A percentile compares a stretch with the other conserved stretches of the same genome.
Evolutionary conservation across 2,329 filamentous ascomycete species (phyloP).

Genomic region (Xylariaceae sp.): DNA sequence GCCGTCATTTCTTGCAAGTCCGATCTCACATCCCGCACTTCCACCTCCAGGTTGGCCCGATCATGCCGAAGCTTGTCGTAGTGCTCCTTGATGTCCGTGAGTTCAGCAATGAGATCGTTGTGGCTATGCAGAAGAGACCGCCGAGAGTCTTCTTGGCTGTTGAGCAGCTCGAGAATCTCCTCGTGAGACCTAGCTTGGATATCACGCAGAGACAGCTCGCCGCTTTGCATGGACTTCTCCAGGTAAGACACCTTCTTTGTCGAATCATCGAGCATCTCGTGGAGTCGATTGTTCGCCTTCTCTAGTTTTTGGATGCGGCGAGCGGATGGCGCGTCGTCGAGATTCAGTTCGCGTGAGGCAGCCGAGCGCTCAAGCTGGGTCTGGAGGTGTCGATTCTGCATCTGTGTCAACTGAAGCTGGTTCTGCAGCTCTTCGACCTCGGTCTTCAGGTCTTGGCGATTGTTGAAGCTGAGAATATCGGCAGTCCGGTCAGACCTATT

Average conservation of each 20-base stretch:
- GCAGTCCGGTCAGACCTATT: conserved; percentile 77
- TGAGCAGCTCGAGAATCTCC: conserved; percentile 87
- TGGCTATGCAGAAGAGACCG: conserved; percentile 76
- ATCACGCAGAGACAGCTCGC: conserved; percentile 82
- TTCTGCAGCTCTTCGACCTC: conserved; percentile 92
- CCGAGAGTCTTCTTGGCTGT: conserved; percentile 85
- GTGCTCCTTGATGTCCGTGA: conserved; percentile 78
- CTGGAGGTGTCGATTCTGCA: conserved; percentile 91
- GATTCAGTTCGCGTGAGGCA: conserved; percentile 53
- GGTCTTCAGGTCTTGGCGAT: conserved; percentile 82
- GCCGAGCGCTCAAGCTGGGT: conserved; percentile 72
- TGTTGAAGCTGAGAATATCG: conserved; percentile 79
- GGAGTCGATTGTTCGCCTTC: conserved; percentile 82
- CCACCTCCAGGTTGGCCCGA: conserved; percentile 73
- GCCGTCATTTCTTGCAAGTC: conserved; percentile 76
- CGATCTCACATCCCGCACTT: conserved; percentile 75
- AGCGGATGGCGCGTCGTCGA: conserved; percentile 73
- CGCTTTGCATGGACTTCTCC: conserved; percentile 79
- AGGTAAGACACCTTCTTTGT: conserved; percentile 84
- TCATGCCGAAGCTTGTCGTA: conserved; percentile 83
- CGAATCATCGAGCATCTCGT: conserved; percentile 93
- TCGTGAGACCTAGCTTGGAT: conserved; percentile 91
- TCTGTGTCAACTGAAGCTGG: conserved; percentile 86
- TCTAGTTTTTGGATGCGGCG: conserved; percentile 86
- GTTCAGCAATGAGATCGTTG: conserved; percentile 77